Evolutionary conservation across 1,284 basidiomycete species (phyloP).

Genomic region (Ustilago hordei): DNA sequence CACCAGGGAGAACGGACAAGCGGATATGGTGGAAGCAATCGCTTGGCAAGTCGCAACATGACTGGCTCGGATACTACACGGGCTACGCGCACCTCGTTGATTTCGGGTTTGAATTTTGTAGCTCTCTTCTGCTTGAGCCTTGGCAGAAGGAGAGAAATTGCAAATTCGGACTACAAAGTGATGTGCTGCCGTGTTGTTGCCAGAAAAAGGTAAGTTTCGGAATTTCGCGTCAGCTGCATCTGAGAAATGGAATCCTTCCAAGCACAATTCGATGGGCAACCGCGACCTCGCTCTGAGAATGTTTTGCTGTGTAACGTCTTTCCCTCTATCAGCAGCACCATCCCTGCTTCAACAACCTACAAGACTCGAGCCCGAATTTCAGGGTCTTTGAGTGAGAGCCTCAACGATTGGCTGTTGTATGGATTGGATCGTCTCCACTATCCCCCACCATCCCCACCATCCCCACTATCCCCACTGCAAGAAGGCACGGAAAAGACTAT

Average conservation of each 20-base stretch:
- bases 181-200: not conserved
- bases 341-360: not conserved
- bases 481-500: not conserved
- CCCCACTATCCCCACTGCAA: constrained; percentile 6
- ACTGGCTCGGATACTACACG: constrained; percentile 21
- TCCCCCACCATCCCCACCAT: constrained; percentile 10
- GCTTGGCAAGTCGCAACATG: not conserved
- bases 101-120: constrained; percentile 1
- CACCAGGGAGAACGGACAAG: not conserved
- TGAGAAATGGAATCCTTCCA: not conserved
- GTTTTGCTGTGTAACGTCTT: constrained; percentile 7
- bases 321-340: not conserved
- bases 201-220: not conserved
- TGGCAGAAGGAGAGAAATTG: not conserved
- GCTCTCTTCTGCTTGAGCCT: not conserved
- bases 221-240: not conserved
- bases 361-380: not conserved
- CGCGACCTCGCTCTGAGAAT: not conserved
- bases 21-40: not conserved
- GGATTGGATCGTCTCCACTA: constrained; percentile 2
- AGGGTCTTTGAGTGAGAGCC: not conserved
- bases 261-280: not conserved
- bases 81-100: constrained; percentile 6
- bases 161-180: not conserved
- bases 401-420: not conserved